These are phyloP conservation scores for Anthostomella pinea DNA, from an alignment of 2,329 filamentous ascomycete species.

Conservation along the genomic window DNA sequence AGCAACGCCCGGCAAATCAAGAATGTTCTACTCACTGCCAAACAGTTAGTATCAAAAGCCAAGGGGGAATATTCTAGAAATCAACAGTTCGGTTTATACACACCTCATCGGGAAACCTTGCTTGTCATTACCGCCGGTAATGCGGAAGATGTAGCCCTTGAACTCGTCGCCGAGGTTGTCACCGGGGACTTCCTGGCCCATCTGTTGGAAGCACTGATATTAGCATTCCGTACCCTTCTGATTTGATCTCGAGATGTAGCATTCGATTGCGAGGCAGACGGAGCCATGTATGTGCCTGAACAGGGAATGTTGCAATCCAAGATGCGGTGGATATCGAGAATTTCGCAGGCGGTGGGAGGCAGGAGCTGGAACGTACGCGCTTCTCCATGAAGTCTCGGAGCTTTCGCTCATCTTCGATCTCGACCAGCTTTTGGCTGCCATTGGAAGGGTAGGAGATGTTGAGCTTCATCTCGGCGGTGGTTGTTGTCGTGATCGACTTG, in stretches of 20 bases:
- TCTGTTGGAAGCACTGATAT: slow-evolving; percentile 46
- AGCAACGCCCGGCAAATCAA: no score
- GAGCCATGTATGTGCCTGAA: no score
- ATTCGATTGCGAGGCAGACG: neutral
- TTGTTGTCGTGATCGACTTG: slow-evolving; percentile 33
- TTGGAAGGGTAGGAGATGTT: slow-evolving; percentile 90
- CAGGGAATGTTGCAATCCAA: no score
- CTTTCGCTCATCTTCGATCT: slow-evolving; percentile 99
- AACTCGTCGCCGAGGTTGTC: slow-evolving; percentile 98
- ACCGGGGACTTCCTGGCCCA: slow-evolving; percentile 88
- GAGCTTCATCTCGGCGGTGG: slow-evolving; percentile 67
- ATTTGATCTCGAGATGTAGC: neutral
- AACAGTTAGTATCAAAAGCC: no score
- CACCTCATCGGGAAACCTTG: slow-evolving; percentile 99
- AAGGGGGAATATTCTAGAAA: no score
- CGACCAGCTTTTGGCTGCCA: slow-evolving; percentile 99
- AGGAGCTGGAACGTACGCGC: slow-evolving; percentile 61
- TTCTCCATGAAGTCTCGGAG: slow-evolving; percentile 98
- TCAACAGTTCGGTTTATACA: no score
- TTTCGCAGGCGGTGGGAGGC: slow-evolving; percentile 9
- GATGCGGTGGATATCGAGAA: no score
- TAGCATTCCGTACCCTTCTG: slow-evolving; percentile 27
- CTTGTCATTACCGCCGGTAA: slow-evolving; percentile 99
- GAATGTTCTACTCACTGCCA: no score
- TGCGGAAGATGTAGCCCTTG: slow-evolving; percentile 99